phyloP scores from a whole-genome alignment of 345 rosid genomes.

The Angophora floribunda region DNA sequence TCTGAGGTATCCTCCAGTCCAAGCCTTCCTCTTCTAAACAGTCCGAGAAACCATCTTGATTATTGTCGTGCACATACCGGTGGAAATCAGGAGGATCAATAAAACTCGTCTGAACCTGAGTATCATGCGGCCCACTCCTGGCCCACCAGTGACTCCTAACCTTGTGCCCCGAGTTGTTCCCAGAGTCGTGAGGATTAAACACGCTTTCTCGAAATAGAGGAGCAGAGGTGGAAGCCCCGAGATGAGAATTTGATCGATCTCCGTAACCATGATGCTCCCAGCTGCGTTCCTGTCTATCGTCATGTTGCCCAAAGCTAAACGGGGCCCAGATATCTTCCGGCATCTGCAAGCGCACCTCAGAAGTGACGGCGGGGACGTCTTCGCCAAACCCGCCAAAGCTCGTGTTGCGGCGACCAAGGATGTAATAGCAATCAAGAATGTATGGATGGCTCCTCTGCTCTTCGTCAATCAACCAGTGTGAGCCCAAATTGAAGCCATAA shows the following conservation, averaged over 20 bases:
- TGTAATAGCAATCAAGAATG: conserved; percentile 90
- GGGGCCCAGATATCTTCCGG: conserved; percentile 38
- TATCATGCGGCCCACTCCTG: conserved; percentile 21
- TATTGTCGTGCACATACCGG: not conserved
- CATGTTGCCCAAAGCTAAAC: conserved; percentile 18
- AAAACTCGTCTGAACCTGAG: conserved; percentile 4
- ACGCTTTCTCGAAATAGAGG: conserved; percentile 64
- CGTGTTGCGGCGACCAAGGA: conserved; percentile 31
- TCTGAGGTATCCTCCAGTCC: conserved; percentile 20
- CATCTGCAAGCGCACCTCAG: conserved; percentile 18
- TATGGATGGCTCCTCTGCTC: conserved; percentile 72
- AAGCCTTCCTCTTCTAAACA: conserved; percentile 32
- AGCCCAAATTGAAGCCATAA: conserved; percentile 32
- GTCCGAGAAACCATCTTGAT: conserved; percentile 23
- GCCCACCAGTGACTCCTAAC: conserved; percentile 77
- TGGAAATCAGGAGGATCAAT: conserved; percentile 72
- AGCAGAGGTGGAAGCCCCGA: conserved; percentile 68
- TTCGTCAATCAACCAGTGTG: conserved; percentile 59
- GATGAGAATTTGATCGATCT: conserved; percentile 32
- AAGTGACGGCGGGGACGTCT: conserved; percentile 3
- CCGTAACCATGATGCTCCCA: not conserved
- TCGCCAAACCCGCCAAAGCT: conserved; percentile 9
- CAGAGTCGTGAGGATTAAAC: conserved; percentile 41
- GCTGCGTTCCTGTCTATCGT: conserved; percentile 22
- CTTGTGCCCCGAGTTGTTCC: conserved; percentile 10